A percentile compares a stretch with the other conserved stretches of the same genome.
Conservation (phyloP, 805 yeast species). For the Myxozyma sirexii region DNA sequence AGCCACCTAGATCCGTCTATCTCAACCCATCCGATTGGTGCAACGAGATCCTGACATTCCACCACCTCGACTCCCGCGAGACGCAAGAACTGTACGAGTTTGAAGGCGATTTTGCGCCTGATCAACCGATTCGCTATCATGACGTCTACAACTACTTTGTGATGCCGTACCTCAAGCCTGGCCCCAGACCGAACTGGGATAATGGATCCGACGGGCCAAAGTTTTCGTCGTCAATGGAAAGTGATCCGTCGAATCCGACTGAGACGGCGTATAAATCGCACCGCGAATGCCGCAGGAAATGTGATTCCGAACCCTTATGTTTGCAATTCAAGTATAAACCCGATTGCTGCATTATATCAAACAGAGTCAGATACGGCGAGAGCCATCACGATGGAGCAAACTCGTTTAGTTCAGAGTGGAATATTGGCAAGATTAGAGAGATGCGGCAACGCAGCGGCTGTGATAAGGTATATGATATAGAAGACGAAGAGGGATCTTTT, state of each 20-base stretch:
- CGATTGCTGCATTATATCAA: conserved; percentile 14
- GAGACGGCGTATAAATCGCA: conserved; percentile 13
- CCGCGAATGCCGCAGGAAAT: conserved; percentile 23
- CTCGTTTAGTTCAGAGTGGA: conserved; percentile 41
- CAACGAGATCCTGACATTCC: conserved; percentile 41
- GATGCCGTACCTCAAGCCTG: conserved; percentile 39
- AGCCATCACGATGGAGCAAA: conserved; percentile 17
- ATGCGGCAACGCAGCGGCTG: conserved; percentile 36
- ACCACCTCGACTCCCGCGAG: conserved; percentile 37
- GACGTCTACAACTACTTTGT: conserved; percentile 44
- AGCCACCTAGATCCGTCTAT: conserved; percentile 33
- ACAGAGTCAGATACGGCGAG: conserved; percentile 21
- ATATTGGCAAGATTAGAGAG: conserved; percentile 39
- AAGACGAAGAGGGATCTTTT: conserved; percentile 13
- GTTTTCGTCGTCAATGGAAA: background rate
- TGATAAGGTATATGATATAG: conserved; percentile 29
- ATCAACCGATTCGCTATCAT: conserved; percentile 33
- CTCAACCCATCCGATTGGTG: conserved; percentile 38
- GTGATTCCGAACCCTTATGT: conserved; percentile 35
- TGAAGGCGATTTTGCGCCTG: conserved; percentile 37
- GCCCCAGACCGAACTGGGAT: conserved; percentile 38
- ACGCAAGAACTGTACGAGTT: conserved; percentile 41
- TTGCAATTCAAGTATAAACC: conserved; percentile 27
- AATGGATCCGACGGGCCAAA: conserved; percentile 23
- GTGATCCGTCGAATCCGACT: background rate